These are phyloP conservation scores for Akebia trifoliata DNA, from an alignment of 164 flowering plant genomes.

Conservation along the genomic window DNA sequence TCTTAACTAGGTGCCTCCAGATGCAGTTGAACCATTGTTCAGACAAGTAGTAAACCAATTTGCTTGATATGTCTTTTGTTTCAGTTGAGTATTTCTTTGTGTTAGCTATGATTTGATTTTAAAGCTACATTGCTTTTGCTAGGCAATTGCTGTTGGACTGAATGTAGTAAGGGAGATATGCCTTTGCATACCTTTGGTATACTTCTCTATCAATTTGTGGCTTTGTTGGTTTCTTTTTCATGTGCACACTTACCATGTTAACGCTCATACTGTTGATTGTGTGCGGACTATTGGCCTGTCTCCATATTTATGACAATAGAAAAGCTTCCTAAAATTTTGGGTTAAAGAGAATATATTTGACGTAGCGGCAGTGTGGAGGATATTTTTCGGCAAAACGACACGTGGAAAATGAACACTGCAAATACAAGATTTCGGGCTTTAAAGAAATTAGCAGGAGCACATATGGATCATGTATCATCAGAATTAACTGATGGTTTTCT, in stretches of 20 bases:
- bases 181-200: slow-evolving; percentile 87
- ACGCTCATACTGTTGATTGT: neutral
- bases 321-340: no score
- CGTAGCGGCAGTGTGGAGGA: no score
- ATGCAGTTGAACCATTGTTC: slow-evolving; percentile 85
- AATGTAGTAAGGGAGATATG: slow-evolving; percentile 87
- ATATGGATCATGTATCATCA: slow-evolving; percentile 18
- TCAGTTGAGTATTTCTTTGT: neutral
- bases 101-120: slow-evolving; percentile 3
- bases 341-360: no score
- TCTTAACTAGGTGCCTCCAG: slow-evolving; percentile 78
- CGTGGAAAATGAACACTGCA: slow-evolving; percentile 44
- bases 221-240: neutral
- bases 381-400: no score
- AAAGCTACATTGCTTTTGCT: slow-evolving; percentile 16
- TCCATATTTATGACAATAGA: no score
- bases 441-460: slow-evolving; percentile 58
- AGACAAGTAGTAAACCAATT: slow-evolving; percentile 89
- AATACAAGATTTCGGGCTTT: slow-evolving; percentile 73
- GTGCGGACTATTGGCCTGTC: neutral
- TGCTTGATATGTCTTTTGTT: slow-evolving; percentile 9
- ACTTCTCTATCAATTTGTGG: slow-evolving; percentile 1
- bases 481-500: slow-evolving; percentile 59
- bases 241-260: neutral
- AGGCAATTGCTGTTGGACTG: slow-evolving; percentile 92